These are phyloP conservation scores for Macrotyloma uniflorum DNA, from an alignment of 306 rosid genomes.

Conservation along the genomic window DNA sequence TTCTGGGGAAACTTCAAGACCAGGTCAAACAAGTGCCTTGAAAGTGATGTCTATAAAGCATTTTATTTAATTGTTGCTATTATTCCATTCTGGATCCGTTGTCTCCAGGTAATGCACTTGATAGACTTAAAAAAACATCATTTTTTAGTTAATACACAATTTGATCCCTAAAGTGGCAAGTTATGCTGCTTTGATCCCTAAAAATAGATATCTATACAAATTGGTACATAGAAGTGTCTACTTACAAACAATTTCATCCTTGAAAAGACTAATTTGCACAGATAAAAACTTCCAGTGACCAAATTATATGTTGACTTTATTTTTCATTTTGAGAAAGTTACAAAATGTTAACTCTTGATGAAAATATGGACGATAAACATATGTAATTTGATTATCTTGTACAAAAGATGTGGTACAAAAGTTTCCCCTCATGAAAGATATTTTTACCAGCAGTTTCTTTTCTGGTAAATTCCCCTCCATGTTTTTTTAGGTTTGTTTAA, in stretches of 20 bases:
- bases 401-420: background rate
- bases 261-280: background rate
- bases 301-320: background rate
- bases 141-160: background rate
- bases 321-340: background rate
- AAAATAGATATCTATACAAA: background rate
- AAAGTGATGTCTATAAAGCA: slow-evolving; percentile 48
- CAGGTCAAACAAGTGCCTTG: slow-evolving; percentile 65
- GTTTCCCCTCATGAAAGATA: background rate
- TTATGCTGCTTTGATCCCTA: background rate
- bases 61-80: slow-evolving; percentile 69
- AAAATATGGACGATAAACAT: background rate
- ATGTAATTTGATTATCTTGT: background rate
- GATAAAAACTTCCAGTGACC: background rate
- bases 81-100: slow-evolving; percentile 79
- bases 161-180: background rate
- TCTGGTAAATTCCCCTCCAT: too few relatives aligned
- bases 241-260: background rate
- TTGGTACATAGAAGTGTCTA: background rate
- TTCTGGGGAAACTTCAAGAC: slow-evolving; percentile 67
- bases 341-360: background rate
- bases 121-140: background rate
- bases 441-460: background rate
- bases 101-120: slow-evolving; percentile 61
- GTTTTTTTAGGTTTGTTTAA: background rate